Evolutionary conservation across 1,284 basidiomycete genomes (phyloP).

Genomic region (Erythrobasidium hasegawianum): DNA sequence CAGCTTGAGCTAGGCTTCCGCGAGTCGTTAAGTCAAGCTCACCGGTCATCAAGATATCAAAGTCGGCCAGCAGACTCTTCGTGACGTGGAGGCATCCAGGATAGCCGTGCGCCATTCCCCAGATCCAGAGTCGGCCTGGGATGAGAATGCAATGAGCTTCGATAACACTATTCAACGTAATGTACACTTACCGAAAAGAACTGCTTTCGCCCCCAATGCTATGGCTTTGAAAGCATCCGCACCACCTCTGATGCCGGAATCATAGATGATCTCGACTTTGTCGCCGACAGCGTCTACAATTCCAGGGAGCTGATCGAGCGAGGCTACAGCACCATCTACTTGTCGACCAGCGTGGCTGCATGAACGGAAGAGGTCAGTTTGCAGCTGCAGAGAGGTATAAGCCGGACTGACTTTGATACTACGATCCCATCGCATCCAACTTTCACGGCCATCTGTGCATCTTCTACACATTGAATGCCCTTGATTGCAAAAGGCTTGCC

Average conservation of each 20-base stretch:
- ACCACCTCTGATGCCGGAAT: slow-evolving; percentile 54
- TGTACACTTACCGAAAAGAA: slow-evolving; percentile 40
- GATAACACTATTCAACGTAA: not conserved
- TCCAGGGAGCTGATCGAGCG: slow-evolving; percentile 63
- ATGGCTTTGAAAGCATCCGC: slow-evolving; percentile 47
- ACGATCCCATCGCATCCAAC: slow-evolving; percentile 66
- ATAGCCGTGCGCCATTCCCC: slow-evolving; percentile 40
- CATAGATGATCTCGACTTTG: slow-evolving; percentile 65
- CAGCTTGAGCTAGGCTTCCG: too few species aligned
- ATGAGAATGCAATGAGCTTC: not conserved
- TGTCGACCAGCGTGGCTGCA: slow-evolving; percentile 80
- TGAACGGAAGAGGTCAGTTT: not conserved
- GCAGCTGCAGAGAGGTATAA: not conserved
- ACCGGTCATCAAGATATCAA: slow-evolving; percentile 67
- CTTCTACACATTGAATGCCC: slow-evolving; percentile 57
- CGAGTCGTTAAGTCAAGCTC: not conserved
- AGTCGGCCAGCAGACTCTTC: slow-evolving; percentile 62
- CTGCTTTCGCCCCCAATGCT: slow-evolving; percentile 45
- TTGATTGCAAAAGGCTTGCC: slow-evolving; percentile 60
- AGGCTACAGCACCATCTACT: slow-evolving; percentile 70
- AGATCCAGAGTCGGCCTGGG: slow-evolving; percentile 38
- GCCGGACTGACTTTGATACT: slow-evolving; percentile 49
- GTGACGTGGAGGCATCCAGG: slow-evolving; percentile 45
- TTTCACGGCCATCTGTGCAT: slow-evolving; percentile 59
- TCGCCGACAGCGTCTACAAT: slow-evolving; percentile 57